phyloP scores from a whole-genome alignment of 1,139 yeast species.

The Pichia norvegensis region DNA sequence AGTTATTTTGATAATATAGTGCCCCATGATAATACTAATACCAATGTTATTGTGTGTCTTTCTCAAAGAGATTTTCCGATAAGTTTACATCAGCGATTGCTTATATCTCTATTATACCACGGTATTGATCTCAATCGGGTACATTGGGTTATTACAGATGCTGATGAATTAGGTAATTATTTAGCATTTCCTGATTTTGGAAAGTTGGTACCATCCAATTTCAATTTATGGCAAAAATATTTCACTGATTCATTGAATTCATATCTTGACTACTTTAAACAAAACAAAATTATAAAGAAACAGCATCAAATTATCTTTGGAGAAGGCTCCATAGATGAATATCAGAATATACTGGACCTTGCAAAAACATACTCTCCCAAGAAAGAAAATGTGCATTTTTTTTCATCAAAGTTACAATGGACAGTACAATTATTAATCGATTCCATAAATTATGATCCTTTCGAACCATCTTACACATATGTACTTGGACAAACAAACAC shows the following conservation, averaged over 20 bases:
- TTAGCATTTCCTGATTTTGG: not conserved
- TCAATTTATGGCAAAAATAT: not conserved
- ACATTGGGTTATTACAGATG: conserved; percentile 12
- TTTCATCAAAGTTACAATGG: conserved; percentile 5
- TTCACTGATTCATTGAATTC: not conserved
- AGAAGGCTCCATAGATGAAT: not conserved
- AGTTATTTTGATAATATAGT: not conserved
- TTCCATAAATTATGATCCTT: conserved; percentile 1
- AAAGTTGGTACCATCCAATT: not conserved
- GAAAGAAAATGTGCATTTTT: conserved; percentile 7
- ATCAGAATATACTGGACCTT: not conserved
- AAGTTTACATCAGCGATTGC: conserved; percentile 7
- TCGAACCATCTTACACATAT: conserved; percentile 5
- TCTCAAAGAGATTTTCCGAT: conserved; percentile 13
- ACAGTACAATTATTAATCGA: conserved; percentile 2
- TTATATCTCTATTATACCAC: conserved; percentile 1
- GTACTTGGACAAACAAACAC: conserved; percentile 17
- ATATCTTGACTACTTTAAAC: conserved; percentile 1
- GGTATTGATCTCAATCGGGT: conserved; percentile 5
- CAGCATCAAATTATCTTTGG: not conserved
- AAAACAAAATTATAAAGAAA: not conserved
- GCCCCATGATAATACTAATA: not conserved
- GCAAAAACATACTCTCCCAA: conserved; percentile 1
- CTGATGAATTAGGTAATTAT: conserved; percentile 5
- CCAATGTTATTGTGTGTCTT: conserved; percentile 7